A percentile compares a stretch with the other conserved stretches of the same genome.
Conservation (phyloP, 2,329 filamentous ascomycete genomes). For the Hyphodiscus sp. region DNA sequence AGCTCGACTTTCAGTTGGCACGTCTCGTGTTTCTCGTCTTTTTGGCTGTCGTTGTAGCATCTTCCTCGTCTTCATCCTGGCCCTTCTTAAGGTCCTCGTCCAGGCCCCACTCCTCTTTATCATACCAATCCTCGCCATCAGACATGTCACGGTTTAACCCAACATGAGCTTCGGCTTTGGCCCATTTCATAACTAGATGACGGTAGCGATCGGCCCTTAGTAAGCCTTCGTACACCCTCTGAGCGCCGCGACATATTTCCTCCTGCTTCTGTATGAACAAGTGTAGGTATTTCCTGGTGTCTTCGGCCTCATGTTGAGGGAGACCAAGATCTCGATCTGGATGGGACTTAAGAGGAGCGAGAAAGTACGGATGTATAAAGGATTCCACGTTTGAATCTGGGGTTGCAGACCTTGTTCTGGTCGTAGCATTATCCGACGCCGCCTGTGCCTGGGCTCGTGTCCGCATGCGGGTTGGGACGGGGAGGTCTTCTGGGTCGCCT, state of each 20-base stretch:
- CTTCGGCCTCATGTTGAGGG: constrained; percentile 68
- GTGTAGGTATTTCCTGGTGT: constrained; percentile 66
- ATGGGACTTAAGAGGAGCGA: constrained; percentile 53
- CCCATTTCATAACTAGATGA: constrained; percentile 65
- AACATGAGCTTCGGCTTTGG: constrained; percentile 70
- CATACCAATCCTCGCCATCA: constrained; percentile 86
- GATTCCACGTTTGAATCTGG: constrained; percentile 42
- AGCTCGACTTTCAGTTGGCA: too few species aligned
- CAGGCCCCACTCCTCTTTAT: constrained; percentile 72
- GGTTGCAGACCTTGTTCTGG: constrained; percentile 29
- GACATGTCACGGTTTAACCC: constrained; percentile 64
- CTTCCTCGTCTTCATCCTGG: constrained; percentile 76
- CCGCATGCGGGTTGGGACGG: constrained; percentile 45
- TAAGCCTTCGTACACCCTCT: constrained; percentile 62
- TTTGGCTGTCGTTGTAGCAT: constrained; percentile 44
- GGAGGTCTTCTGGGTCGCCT: constrained; percentile 31
- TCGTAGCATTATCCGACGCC: constrained; percentile 30
- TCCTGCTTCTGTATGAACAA: constrained; percentile 82
- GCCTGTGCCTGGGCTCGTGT: constrained; percentile 45
- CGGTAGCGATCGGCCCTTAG: constrained; percentile 67
- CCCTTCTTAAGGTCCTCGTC: constrained; percentile 73
- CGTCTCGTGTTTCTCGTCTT: constrained; percentile 39
- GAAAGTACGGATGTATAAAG: constrained; percentile 70
- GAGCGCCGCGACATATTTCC: constrained; percentile 67
- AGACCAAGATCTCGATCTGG: constrained; percentile 67